Conservation (phyloP, 176 grass and related monocot species). For the barley (Hordeum vulgare) region MorexV3_pseudomolecules_assembly NC_058519.1:56832701-56833200, state of each 20-base stretch:
- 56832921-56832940: neutral
- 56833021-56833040: neutral
- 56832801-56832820: neutral
- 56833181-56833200: constrained; percentile 16
- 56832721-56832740: neutral
- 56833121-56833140: neutral
- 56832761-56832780: neutral
- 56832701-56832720: neutral
- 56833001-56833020: neutral
- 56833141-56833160: neutral
- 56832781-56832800: neutral
- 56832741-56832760: neutral
- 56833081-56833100: neutral
- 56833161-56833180: neutral
- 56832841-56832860: neutral
- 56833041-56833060: neutral
- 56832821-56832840: neutral
- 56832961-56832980: neutral
- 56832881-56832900: neutral
- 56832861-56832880: neutral
- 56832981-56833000: neutral
- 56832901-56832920: neutral
- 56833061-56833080: neutral
- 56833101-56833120: neutral
- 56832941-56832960: neutral